Evolutionary conservation across 1,139 yeast genomes (phyloP), one percentile per base, ranked within the genome.

Genomic region (Taiozyma sp.): DNA sequence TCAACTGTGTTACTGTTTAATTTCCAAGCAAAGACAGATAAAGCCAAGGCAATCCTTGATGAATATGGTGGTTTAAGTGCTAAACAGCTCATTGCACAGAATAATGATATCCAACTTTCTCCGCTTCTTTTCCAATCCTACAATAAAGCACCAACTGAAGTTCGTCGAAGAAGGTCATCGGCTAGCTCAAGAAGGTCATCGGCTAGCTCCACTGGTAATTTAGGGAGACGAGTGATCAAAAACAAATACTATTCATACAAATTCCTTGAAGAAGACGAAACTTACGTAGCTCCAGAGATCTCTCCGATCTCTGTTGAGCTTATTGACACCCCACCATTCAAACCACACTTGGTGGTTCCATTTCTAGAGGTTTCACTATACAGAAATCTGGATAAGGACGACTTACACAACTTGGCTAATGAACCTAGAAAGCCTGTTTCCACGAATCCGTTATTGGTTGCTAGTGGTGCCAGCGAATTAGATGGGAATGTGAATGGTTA

Each of bases 401-500:
- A 81, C 14, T 66, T 86, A 41, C 75, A 74, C 46, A 84, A 85
- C 47, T 68, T 85, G 46, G 87, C 88, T 7, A 76, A 81, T 57
- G 87, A 80, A 55, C 88, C 89, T 2, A 66, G 88, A 43, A 68
- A 73, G 51, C 82, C 84, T 4, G 86, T 81, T 0, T 75, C 80
- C 41, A 82, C 89, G 7, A 81, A 80, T 52, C 87, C 90, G 4
- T 64, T 86, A 50, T 66, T 86, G 14, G 88, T 84, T 5, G 91
- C 89, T 5, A 81, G 88, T 47, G 93, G 93, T 1, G 88, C 90
- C 3, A 79, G 88, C 48, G 91, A 85, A 54, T 67, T 86, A 56
- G 85, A 85, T 63, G 90, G 89, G 2, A 73, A 78, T 42, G 75
- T 85, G n/a, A 85, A 84, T 63, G 91, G 90, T 0, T 86, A 86